Base-by-base conservation (phyloP, 2,329 filamentous ascomycete species). In the Fusarium liriodendri region DNA sequence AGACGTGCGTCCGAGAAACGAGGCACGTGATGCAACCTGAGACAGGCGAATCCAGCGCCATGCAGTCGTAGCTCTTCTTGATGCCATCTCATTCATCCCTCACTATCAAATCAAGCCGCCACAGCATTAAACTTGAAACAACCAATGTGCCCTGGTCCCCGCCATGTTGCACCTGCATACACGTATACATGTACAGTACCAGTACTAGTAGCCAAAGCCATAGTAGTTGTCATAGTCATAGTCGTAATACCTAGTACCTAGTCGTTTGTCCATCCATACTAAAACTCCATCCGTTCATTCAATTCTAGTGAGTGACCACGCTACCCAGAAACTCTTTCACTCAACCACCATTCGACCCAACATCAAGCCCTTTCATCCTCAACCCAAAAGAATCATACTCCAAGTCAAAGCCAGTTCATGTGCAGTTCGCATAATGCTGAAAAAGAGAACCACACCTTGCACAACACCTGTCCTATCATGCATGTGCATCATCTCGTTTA, bases 21-120 rank as follows among this genome's bases (percentile, higher is more conserved):
- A 50, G 25, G 62, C 68, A 71, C 68, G 68, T 71, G 68, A 70
- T 64, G 47, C 20, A 63, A 69, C 61, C 38, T 69, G 66, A 70
- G 68, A 70, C 68, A 70, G 52, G 18, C 27, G 25, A 60, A 62
- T 60, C 35, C 27, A 37, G 42, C 42, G 45, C 60, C 60, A 65
- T 69, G 63, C 63, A 69, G 59, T 59, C 9, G 57, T 37, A 62
- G 29, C 57, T 59, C 22, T 40, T 59, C 22, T 40, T 58, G 50
- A 52, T 52, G 47, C 47, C 27, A 52, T 52, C 25, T 52, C 47
- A 52, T 27, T 29, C 47, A 52, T 32, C 47, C 52, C 54, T 63
- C 58, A 37, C 29, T 50, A 16, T 64, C 37, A 54, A 55, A n/a
- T 64, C 37, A 54, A 55, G 50, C 64, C 57, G 64, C 55, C 18